phyloP scores from a whole-genome alignment of 108 stramenopile species.

The Aurantiochytrium sp. region DNA sequence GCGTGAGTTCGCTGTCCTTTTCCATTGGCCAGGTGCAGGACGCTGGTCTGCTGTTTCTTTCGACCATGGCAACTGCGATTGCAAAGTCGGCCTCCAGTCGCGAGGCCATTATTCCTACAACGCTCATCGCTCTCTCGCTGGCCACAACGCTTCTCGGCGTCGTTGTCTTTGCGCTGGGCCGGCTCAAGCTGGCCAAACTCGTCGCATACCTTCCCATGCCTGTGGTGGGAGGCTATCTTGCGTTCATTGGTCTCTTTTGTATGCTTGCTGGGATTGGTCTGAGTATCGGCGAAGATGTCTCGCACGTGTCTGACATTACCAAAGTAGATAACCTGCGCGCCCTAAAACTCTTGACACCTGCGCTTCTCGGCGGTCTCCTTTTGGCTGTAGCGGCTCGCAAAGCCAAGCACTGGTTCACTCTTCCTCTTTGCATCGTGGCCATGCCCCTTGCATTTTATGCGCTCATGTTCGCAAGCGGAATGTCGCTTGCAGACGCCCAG shows the following conservation, averaged over 20 bases:
- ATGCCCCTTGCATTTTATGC: constrained; percentile 71
- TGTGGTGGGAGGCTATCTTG: constrained; percentile 94
- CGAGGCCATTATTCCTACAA: background rate
- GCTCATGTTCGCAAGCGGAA: constrained; percentile 49
- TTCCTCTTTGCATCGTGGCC: constrained; percentile 70
- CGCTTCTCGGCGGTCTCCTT: background rate
- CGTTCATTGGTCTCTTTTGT: constrained; percentile 94
- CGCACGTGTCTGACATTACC: constrained; percentile 54
- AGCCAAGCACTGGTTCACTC: background rate
- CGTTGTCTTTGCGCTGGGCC: constrained; percentile 69
- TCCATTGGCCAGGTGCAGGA: constrained; percentile 94
- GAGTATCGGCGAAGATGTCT: constrained; percentile 56
- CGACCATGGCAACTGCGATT: constrained; percentile 69
- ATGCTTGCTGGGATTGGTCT: constrained; percentile 76
- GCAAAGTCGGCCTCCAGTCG: constrained; percentile 29
- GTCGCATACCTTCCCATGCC: constrained; percentile 82
- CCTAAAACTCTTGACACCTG: background rate
- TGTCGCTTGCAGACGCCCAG: constrained; percentile 10
- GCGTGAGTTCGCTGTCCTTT: constrained; percentile 70
- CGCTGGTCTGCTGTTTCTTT: constrained; percentile 91
- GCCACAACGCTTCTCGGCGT: constrained; percentile 70
- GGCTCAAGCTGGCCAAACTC: constrained; percentile 68
- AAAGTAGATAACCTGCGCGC: constrained; percentile 40
- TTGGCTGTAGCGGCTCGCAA: background rate
- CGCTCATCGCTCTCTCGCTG: constrained; percentile 47